phyloP scores from a whole-genome alignment of 345 rosid genomes.

The Eucalyptus regnans region DNA sequence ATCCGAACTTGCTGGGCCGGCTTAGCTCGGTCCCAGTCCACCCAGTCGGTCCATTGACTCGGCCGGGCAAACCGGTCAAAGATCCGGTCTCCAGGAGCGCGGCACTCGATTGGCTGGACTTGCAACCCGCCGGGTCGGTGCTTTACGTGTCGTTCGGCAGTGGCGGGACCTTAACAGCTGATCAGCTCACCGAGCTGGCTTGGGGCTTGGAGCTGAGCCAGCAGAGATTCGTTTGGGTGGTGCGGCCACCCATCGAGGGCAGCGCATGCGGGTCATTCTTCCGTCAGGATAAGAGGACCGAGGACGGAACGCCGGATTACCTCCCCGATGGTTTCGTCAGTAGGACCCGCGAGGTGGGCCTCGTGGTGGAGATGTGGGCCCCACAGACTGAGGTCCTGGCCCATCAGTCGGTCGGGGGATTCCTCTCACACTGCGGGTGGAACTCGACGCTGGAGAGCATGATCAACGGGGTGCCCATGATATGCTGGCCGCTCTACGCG shows the following conservation, averaged over 20 bases:
- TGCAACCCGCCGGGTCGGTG: conserved; percentile 37
- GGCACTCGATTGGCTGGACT: conserved; percentile 29
- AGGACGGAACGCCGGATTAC: not conserved
- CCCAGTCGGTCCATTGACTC: conserved; percentile 11
- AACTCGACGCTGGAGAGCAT: conserved; percentile 51
- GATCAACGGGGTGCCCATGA: conserved; percentile 43
- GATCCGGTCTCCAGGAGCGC: not conserved
- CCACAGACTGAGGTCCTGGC: conserved; percentile 43
- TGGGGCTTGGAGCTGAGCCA: conserved; percentile 23
- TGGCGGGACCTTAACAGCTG: conserved; percentile 36
- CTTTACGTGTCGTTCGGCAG: conserved; percentile 66
- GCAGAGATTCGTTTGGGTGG: conserved; percentile 42
- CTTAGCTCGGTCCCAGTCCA: not conserved
- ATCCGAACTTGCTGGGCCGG: not conserved
- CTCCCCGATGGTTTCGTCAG: conserved; percentile 50
- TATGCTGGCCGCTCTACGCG: conserved; percentile 68
- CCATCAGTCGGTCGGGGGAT: conserved; percentile 52
- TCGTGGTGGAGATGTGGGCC: conserved; percentile 43
- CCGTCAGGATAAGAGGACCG: not conserved
- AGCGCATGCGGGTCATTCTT: not conserved
- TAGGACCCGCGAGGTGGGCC: conserved; percentile 21
- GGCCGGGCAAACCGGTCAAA: not conserved
- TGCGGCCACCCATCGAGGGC: conserved; percentile 12
- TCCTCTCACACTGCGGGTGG: conserved; percentile 80
- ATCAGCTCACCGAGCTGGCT: conserved; percentile 20